Conservation (phyloP, 2,329 filamentous ascomycete genomes). For the Albophoma yamanashiensis region DNA sequence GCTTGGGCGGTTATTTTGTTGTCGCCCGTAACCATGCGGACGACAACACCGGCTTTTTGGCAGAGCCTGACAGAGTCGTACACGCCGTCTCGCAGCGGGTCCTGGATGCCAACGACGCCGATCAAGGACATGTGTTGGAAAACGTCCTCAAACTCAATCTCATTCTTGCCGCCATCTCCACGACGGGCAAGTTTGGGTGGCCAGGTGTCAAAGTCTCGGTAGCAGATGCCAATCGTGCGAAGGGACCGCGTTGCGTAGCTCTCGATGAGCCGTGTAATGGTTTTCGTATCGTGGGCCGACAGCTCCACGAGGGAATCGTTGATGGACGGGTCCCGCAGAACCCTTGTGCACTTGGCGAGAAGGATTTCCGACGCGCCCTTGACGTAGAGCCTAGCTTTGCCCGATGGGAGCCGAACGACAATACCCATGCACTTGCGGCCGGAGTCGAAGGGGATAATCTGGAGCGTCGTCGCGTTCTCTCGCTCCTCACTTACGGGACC, state of each 20-base stretch:
- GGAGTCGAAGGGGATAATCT: conserved; percentile 68
- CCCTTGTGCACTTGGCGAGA: conserved; percentile 42
- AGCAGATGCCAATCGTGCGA: conserved; percentile 74
- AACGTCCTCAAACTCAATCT: conserved; percentile 55
- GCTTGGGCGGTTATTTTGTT: conserved; percentile 70
- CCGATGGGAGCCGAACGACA: conserved; percentile 39
- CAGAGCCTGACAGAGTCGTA: conserved; percentile 61
- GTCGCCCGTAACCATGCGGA: conserved; percentile 80
- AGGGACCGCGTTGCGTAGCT: conserved; percentile 71
- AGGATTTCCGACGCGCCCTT: conserved; percentile 58
- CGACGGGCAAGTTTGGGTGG: conserved; percentile 55
- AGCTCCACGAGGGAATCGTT: conserved; percentile 32
- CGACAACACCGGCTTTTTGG: conserved; percentile 65
- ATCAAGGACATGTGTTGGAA: conserved; percentile 59
- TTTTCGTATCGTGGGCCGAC: conserved; percentile 41
- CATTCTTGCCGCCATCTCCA: conserved; percentile 43
- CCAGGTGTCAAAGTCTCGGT: conserved; percentile 78
- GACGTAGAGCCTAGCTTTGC: conserved; percentile 44
- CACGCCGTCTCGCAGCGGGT: conserved; percentile 68
- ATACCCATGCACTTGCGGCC: conserved; percentile 62
- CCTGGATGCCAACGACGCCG: conserved; percentile 69
- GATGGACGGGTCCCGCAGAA: conserved; percentile 36
- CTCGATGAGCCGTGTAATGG: conserved; percentile 57
- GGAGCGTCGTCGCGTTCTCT: conserved; percentile 45
- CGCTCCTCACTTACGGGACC: conserved; percentile 53